Base-by-base conservation (phyloP, 192 early-diverging fungal species). In the Mortierella alpina region DNA sequence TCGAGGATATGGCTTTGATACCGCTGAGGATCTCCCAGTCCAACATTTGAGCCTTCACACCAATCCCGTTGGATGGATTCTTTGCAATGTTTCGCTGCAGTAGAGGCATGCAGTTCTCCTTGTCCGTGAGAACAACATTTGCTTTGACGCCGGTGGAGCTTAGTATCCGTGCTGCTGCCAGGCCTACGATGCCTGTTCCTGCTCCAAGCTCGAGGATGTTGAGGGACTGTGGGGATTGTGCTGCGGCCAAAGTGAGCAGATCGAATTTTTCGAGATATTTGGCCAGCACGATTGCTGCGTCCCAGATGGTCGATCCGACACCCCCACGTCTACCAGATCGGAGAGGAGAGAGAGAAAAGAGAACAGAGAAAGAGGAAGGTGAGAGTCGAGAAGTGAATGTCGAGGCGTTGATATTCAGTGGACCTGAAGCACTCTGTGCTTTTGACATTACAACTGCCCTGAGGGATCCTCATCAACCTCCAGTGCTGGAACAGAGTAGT, bases 161-260 rank as follows among this genome's bases (percentile, higher is more conserved):
- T 42, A 80, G 18, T 49, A 80, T 62, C 66, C 68, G 62, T 11
- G 87, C 88, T n/a, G 72, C 63, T 14, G 75, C 84, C 22, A 91
- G 53, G 0, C 88, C 90, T 7, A 91, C 82, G 1, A 90, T 59
- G 6, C 90, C 90, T 17, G 88, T 90, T n/a, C 90, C 90, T 10
- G 84, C 50, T 55, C 90, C 90, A 40, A 91, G 70, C 56, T 91
- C 90, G 20, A 91, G 65, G 9, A 83, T 59, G 7, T 68, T 72
- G 22, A 80, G 17, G 4, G 66, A 20, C 8, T 13, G 31, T 1
- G 22, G 13, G 0, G 58, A 67, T 12, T 23, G 13, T 4, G 52
- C 11, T 7, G 31, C 15, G 18, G 55, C 17, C 10, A 53, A 6
- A 15, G 8, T 3, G 59, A 63, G 52, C 22, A 70, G 17, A 7